Evolutionary conservation across 371 early-diverging fungal species (phyloP).

Genomic region (Zychaea mexicana): DNA sequence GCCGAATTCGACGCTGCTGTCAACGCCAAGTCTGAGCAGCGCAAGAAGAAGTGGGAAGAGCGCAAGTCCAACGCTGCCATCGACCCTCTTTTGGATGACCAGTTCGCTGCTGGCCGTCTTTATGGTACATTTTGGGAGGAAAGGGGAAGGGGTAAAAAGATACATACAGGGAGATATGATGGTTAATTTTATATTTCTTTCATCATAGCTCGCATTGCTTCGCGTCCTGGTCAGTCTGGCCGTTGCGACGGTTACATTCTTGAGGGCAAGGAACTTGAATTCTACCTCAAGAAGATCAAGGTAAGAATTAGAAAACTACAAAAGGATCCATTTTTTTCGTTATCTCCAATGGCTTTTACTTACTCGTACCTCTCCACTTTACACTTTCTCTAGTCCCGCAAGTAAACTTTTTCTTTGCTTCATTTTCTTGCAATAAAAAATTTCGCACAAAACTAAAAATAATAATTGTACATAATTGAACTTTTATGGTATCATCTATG

Average conservation of each 20-base stretch:
- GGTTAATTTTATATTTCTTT: neutral
- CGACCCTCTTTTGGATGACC: constrained; percentile 91
- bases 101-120: constrained; percentile 96
- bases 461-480: neutral
- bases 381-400: constrained; percentile 13
- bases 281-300: constrained; percentile 95
- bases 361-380: neutral
- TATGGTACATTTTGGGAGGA: constrained; percentile 71
- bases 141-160: too few relatives aligned
- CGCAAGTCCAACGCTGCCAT: constrained; percentile 85
- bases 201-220: constrained; percentile 79
- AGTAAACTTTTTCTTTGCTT: constrained; percentile 15
- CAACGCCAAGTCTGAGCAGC: constrained; percentile 91
- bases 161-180: neutral
- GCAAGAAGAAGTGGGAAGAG: constrained; percentile 85
- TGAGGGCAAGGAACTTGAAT: constrained; percentile 98
- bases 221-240: constrained; percentile 99
- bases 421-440: constrained; percentile 5
- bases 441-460: neutral
- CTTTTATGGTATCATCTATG: neutral
- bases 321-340: neutral
- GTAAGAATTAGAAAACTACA: too few relatives aligned
- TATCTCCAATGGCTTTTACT: neutral
- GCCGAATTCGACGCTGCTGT: constrained; percentile 58
- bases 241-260: constrained; percentile 99